A percentile compares a stretch with the other conserved stretches of the same genome.
Conservation (phyloP, 73 alveolate genomes). For the Urostyla sp. region DNA sequence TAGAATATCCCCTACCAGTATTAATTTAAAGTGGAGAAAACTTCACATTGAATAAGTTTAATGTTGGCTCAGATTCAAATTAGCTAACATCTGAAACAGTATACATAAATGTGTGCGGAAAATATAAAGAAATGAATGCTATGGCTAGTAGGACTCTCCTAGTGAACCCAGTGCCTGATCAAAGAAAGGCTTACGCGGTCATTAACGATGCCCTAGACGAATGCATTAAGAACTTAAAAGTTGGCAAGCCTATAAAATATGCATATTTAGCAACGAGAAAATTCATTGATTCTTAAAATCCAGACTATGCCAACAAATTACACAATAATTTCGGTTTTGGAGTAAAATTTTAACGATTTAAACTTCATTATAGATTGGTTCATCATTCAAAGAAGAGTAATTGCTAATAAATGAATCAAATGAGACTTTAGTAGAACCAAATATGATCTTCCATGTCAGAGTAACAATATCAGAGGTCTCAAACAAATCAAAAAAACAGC, state of each 20-base stretch:
- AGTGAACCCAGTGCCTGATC: constrained; percentile 85
- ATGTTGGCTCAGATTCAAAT: constrained; percentile 76
- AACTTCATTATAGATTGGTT: constrained; percentile 47
- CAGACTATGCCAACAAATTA: constrained; percentile 32
- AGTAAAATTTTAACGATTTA: not conserved
- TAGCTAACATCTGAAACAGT: constrained; percentile 83
- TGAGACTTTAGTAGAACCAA: constrained; percentile 61
- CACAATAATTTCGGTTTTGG: constrained; percentile 59
- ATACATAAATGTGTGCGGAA: constrained; percentile 80
- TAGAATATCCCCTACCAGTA: constrained; percentile 67
- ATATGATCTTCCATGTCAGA: constrained; percentile 71
- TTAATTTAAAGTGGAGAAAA: constrained; percentile 89
- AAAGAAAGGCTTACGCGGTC: constrained; percentile 83
- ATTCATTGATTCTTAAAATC: constrained; percentile 45
- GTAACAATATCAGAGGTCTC: constrained; percentile 60
- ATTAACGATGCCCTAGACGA: constrained; percentile 78
- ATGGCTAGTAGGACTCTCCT: constrained; percentile 90
- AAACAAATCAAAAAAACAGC: constrained; percentile 51
- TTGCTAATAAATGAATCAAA: constrained; percentile 69
- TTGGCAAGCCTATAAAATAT: constrained; percentile 53
- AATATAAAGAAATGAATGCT: constrained; percentile 91
- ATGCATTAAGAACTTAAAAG: constrained; percentile 62
- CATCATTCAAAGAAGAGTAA: constrained; percentile 44
- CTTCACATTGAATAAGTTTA: constrained; percentile 70
- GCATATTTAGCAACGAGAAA: constrained; percentile 55